These are phyloP conservation scores for Kluyveromyces sp. DNA, from an alignment of 1,139 yeast genomes.

Conservation along the genomic window DNA sequence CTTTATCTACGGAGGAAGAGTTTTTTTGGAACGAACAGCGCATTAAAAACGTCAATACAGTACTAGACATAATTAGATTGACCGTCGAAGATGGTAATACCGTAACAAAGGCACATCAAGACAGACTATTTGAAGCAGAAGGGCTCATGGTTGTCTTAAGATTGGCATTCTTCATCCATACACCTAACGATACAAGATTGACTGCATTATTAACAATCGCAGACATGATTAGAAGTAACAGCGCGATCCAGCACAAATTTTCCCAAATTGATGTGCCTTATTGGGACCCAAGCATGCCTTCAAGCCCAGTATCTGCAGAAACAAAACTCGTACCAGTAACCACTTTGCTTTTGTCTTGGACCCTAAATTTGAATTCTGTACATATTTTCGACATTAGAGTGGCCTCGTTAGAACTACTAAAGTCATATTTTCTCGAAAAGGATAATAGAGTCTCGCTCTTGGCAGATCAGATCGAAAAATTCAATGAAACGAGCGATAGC, in stretches of 20 bases:
- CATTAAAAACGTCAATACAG: constrained; percentile 52
- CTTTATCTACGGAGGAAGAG: constrained; percentile 40
- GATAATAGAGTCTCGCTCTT: constrained; percentile 58
- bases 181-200: constrained; percentile 58
- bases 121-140: constrained; percentile 52
- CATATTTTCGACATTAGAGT: constrained; percentile 76
- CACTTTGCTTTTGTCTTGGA: constrained; percentile 74
- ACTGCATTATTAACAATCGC: constrained; percentile 68
- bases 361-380: constrained; percentile 67
- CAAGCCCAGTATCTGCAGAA: constrained; percentile 20
- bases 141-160: constrained; percentile 58
- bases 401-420: constrained; percentile 59
- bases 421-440: constrained; percentile 54
- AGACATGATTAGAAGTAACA: constrained; percentile 61
- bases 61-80: constrained; percentile 64
- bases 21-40: constrained; percentile 71
- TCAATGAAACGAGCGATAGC: constrained; percentile 17
- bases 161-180: constrained; percentile 56
- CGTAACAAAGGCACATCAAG: constrained; percentile 54
- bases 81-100: constrained; percentile 74
- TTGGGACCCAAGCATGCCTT: constrained; percentile 61
- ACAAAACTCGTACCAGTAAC: constrained; percentile 49
- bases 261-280: constrained; percentile 86
- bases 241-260: constrained; percentile 58
- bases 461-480: constrained; percentile 52